Evolutionary conservation across 2,329 filamentous ascomycete species (phyloP).

Genomic region (Aspergillus tanneri): DNA sequence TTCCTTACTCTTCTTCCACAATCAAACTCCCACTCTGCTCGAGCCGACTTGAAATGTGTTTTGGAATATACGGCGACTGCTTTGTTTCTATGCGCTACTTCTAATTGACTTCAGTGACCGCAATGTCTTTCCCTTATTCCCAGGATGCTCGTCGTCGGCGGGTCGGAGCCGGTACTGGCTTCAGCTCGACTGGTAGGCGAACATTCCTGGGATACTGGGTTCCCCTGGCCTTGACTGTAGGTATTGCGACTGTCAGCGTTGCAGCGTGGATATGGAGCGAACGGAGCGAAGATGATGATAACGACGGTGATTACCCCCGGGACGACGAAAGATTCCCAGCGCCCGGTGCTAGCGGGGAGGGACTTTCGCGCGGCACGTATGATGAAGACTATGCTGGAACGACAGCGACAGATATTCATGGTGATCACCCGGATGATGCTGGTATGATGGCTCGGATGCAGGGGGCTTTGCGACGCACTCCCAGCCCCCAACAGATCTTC

Average conservation of each 20-base stretch:
- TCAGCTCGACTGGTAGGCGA: conserved; percentile 43
- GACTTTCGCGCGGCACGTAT: conserved; percentile 30
- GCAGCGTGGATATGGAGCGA: conserved; percentile 95
- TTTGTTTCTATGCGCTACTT: conserved; percentile 29
- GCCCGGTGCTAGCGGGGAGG: conserved; percentile 25
- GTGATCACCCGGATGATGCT: conserved; percentile 46
- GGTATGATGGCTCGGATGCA: conserved; percentile 75
- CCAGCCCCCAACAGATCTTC: conserved; percentile 84
- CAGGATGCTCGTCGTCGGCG: conserved; percentile 41
- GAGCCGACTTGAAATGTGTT: conserved; percentile 35
- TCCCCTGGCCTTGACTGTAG: conserved; percentile 80
- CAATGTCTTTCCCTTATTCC: conserved; percentile 41
- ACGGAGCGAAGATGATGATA: conserved; percentile 70
- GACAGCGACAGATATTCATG: conserved; percentile 34
- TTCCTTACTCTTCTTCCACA: conserved; percentile 13
- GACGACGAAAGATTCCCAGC: conserved; percentile 28
- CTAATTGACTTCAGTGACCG: conserved; percentile 26
- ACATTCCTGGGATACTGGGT: conserved; percentile 71
- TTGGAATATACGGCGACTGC: conserved; percentile 24
- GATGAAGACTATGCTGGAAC: conserved; percentile 35
- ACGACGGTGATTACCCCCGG: conserved; percentile 59
- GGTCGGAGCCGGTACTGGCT: conserved; percentile 39
- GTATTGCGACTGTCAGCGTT: conserved; percentile 79
- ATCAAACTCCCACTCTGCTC: conserved; percentile 15
- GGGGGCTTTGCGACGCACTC: conserved; percentile 74